Percentiles rank a stretch among this genome's conserved stretches.
Evolutionary conservation across 1,284 basidiomycete species (phyloP).

Genomic region (Vanrija sp.): DNA sequence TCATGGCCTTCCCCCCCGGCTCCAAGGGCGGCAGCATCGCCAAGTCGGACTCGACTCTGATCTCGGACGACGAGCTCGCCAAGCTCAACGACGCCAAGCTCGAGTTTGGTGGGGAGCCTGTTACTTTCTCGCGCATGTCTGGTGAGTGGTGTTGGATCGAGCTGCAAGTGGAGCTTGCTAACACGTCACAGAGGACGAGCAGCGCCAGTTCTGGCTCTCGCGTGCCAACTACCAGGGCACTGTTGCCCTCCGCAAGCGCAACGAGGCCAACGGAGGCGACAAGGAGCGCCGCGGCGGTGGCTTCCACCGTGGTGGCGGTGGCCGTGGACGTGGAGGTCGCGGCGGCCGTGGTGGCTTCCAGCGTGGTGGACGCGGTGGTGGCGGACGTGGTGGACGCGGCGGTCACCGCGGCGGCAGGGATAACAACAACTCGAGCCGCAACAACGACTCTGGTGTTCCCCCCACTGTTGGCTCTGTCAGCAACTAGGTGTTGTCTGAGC

Average conservation of each 20-base stretch:
- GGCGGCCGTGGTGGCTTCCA: slow-evolving; percentile 25
- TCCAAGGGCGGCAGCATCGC: slow-evolving; percentile 49
- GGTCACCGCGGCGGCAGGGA: slow-evolving; percentile 9
- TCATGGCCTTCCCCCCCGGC: slow-evolving; percentile 44
- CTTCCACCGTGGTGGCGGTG: slow-evolving; percentile 31
- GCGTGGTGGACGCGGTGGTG: slow-evolving; percentile 9
- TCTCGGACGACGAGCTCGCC: slow-evolving; percentile 51
- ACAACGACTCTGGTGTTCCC: slow-evolving; percentile 20
- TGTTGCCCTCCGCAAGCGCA: slow-evolving; percentile 55
- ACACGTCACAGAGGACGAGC: slow-evolving; percentile 54
- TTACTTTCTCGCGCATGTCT: slow-evolving; percentile 34
- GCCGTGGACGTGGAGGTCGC: slow-evolving; percentile 32
- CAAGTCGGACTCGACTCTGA: slow-evolving; percentile 44
- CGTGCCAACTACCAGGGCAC: slow-evolving; percentile 58
- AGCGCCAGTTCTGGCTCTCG: slow-evolving; percentile 72
- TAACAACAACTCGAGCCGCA: slow-evolving; percentile 8
- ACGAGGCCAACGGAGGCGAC: slow-evolving; percentile 41
- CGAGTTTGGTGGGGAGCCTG: slow-evolving; percentile 46
- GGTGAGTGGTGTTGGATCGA: slow-evolving; percentile 26
- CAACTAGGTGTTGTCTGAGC: neutral
- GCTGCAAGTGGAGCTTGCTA: neutral
- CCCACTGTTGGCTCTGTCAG: slow-evolving; percentile 26
- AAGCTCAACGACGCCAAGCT: slow-evolving; percentile 50
- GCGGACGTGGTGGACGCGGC: slow-evolving; percentile 4
- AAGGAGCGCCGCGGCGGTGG: slow-evolving; percentile 28